Percentiles rank a stretch among this genome's conserved stretches.
phyloP scores from a whole-genome alignment of 441 rosid species.

The Mallotus repandus region DNA sequence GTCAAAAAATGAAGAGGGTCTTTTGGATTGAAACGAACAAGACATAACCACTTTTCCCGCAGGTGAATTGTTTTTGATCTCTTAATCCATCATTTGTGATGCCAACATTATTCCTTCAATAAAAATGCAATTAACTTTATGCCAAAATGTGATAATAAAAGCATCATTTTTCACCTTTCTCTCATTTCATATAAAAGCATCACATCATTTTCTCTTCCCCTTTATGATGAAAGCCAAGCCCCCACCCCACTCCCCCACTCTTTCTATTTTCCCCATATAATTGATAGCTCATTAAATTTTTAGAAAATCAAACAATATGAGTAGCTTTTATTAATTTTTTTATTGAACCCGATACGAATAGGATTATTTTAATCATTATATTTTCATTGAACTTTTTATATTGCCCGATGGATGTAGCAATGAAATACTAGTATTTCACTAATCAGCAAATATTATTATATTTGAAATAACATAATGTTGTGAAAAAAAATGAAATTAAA shows the following conservation, averaged over 20 bases:
- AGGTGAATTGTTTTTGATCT: not conserved
- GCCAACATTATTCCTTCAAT: not conserved
- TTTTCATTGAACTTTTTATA: too few relatives aligned
- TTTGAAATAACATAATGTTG: too few relatives aligned
- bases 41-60: not conserved
- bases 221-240: not conserved
- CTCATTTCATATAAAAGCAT: not conserved
- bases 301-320: too few relatives aligned
- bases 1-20: not conserved
- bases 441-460: too few relatives aligned
- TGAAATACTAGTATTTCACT: too few relatives aligned
- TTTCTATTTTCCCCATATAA: not conserved
- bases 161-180: slow-evolving; percentile 5
- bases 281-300: too few relatives aligned
- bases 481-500: too few relatives aligned
- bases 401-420: too few relatives aligned
- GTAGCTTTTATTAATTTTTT: not conserved
- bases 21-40: not conserved
- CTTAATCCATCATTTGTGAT: not conserved
- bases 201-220: too few relatives aligned
- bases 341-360: too few relatives aligned
- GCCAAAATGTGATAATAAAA: not conserved
- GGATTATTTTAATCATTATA: too few relatives aligned
- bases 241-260: not conserved
- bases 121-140: not conserved